A percentile compares a stretch with the other conserved stretches of the same genome.
These are phyloP conservation scores for Daldinia decipiens DNA, from an alignment of 495 filamentous ascomycete genomes.

Conservation along the genomic window DNA sequence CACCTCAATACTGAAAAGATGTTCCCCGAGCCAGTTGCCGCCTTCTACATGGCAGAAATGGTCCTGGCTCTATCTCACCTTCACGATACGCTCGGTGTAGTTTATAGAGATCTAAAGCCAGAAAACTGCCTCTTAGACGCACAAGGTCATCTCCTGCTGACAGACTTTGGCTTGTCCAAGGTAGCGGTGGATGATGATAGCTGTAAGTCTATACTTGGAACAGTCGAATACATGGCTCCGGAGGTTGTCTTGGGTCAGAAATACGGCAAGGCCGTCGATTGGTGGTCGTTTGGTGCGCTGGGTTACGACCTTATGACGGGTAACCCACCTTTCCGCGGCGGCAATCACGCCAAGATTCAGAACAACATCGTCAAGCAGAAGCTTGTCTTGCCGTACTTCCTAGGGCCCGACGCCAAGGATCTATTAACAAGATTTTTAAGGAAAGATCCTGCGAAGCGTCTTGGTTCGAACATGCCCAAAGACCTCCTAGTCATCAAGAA, in stretches of 20 bases:
- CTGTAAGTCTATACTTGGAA: conserved; percentile 90
- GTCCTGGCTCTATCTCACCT: conserved; percentile 92
- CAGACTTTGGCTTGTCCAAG: conserved; percentile 96
- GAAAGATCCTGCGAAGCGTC: conserved; percentile 88
- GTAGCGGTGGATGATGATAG: conserved; percentile 82
- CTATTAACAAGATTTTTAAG: conserved; percentile 86
- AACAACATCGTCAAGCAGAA: conserved; percentile 94
- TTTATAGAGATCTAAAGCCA: conserved; percentile 97
- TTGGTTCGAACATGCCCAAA: conserved; percentile 87
- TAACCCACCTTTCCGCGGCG: conserved; percentile 85
- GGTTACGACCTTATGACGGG: conserved; percentile 93
- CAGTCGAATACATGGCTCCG: conserved; percentile 98
- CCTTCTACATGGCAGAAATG: conserved; percentile 99
- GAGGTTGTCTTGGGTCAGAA: conserved; percentile 86
- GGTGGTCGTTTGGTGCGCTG: conserved; percentile 96
- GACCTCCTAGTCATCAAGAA: conserved; percentile 87
- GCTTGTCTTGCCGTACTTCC: conserved; percentile 83
- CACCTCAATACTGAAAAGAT: conserved; percentile 90
- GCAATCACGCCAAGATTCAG: conserved; percentile 91
- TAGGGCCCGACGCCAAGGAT: conserved; percentile 90
- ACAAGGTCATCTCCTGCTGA: conserved; percentile 91
- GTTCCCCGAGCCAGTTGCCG: conserved; percentile 86
- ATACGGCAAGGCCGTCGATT: conserved; percentile 95
- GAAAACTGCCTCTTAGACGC: conserved; percentile 96
- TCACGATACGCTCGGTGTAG: conserved; percentile 88